Percentiles rank a stretch among this genome's conserved stretches.
phyloP scores from a whole-genome alignment of 768 basidiomycete genomes.

The Suillus discolor region DNA sequence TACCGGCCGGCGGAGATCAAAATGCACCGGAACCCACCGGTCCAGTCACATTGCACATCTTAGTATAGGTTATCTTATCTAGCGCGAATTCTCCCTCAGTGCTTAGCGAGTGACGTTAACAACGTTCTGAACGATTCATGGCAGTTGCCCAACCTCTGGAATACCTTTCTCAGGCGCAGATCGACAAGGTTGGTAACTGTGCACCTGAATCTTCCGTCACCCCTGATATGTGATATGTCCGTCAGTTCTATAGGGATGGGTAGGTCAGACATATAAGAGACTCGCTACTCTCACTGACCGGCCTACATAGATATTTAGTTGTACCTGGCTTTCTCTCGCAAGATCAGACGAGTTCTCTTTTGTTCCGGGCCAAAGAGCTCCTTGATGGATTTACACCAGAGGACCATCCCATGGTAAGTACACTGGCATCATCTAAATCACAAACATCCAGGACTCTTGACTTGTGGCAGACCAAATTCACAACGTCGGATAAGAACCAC shows the following conservation, averaged over 20 bases:
- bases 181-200: constrained; percentile 49
- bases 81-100: background rate
- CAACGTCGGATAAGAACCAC: constrained; percentile 72
- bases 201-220: background rate
- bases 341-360: constrained; percentile 61
- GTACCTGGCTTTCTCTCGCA: constrained; percentile 69
- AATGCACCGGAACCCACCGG: background rate
- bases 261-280: constrained; percentile 27
- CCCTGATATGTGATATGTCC: background rate
- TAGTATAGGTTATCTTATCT: background rate
- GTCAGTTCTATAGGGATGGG: constrained; percentile 64
- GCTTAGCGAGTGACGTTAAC: background rate
- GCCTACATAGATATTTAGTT: constrained; percentile 68
- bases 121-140: background rate
- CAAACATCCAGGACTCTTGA: background rate
- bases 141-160: constrained; percentile 25
- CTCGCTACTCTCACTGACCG: background rate
- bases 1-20: constrained; percentile 13
- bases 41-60: background rate
- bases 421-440: background rate
- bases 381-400: constrained; percentile 77
- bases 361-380: constrained; percentile 72
- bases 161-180: constrained; percentile 58
- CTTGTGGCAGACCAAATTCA: constrained; percentile 78
- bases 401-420: constrained; percentile 78